Percentiles rank a stretch among this genome's conserved stretches.
phyloP scores from a whole-genome alignment of 2,329 filamentous ascomycete genomes.

The Colletotrichum navitas region DNA sequence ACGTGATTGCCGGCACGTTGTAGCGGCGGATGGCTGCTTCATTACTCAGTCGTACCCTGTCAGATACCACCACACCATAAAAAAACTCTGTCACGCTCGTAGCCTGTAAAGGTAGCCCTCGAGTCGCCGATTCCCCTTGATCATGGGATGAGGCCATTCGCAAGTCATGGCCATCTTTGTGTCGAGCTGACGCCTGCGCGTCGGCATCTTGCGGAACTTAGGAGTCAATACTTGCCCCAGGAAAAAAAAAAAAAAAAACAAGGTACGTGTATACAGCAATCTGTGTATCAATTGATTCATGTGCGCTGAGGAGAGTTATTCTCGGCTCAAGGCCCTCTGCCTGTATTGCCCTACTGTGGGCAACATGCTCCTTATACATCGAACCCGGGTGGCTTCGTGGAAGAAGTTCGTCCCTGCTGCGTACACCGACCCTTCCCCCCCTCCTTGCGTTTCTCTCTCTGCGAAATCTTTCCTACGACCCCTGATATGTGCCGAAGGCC shows the following conservation, averaged over 20 bases:
- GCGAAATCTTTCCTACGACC: too few species aligned
- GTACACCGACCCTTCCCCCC: too few species aligned
- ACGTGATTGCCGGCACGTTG: neutral
- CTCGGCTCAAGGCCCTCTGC: neutral
- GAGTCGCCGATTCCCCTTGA: slow-evolving; percentile 6
- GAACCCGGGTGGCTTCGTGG: neutral
- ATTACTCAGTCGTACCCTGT: slow-evolving; percentile 9
- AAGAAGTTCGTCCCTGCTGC: neutral
- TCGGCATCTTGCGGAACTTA: neutral
- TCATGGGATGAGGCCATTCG: slow-evolving; percentile 10
- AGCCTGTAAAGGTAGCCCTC: neutral
- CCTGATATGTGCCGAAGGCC: neutral
- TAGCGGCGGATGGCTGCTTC: neutral
- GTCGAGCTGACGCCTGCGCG: neutral
- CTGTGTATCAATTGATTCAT: neutral
- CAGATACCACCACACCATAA: slow-evolving; percentile 2
- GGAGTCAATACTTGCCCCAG: neutral
- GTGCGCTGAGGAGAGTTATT: neutral
- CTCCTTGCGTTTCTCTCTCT: neutral
- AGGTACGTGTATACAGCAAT: neutral
- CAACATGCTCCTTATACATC: neutral
- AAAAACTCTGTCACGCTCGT: slow-evolving; percentile 16
- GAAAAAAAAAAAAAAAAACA: too few species aligned
- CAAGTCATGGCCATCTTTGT: slow-evolving; percentile 12
- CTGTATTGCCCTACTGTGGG: neutral